Conservation (phyloP, 129 eudicot species). For the Tagetes patula region DNA sequence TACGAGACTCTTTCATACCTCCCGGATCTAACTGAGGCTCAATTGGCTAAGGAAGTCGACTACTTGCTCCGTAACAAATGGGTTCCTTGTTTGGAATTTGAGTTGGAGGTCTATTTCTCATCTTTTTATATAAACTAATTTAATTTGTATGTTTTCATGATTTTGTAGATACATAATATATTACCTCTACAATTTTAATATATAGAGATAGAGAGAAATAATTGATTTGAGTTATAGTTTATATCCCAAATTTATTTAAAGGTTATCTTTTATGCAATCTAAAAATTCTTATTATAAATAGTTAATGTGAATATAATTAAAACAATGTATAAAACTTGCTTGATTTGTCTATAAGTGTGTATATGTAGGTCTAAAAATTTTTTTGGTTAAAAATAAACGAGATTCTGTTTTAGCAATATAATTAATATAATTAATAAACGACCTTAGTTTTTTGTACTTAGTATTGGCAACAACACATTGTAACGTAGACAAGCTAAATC, state of each 20-base stretch:
- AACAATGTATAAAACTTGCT: too few species aligned
- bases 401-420: too few species aligned
- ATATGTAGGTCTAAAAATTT: too few species aligned
- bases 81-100: constrained; percentile 81
- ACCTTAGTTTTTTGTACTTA: background rate
- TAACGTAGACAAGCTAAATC: background rate
- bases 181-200: too few species aligned
- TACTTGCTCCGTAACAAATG: constrained; percentile 60
- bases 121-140: background rate
- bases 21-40: constrained; percentile 31
- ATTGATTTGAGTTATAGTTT: too few species aligned
- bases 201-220: too few species aligned
- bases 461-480: background rate
- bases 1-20: constrained; percentile 73
- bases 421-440: background rate
- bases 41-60: constrained; percentile 48
- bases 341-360: too few species aligned
- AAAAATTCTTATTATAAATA: too few species aligned
- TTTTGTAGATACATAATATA: background rate
- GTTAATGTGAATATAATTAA: too few species aligned
- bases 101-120: constrained; percentile 30
- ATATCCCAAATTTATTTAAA: too few species aligned
- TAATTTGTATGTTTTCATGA: background rate
- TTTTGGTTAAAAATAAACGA: too few species aligned
- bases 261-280: too few species aligned